Evolutionary conservation across 768 basidiomycete genomes (phyloP).

Genomic region (Chalciporus sphaerocephalus): DNA sequence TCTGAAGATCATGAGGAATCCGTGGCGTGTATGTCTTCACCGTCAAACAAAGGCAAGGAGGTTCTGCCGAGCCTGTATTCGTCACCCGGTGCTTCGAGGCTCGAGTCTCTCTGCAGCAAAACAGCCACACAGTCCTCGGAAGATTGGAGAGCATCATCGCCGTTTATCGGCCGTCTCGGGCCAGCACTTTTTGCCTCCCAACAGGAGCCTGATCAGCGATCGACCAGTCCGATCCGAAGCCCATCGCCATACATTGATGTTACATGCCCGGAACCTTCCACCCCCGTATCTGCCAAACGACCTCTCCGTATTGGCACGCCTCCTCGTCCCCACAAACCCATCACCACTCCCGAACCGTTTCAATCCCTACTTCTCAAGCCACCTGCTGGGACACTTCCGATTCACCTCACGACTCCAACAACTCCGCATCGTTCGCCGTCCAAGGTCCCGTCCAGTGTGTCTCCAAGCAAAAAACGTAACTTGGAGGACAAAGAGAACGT

Average conservation of each 20-base stretch:
- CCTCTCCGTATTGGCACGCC: slow-evolving; percentile 29
- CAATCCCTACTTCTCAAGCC: slow-evolving; percentile 28
- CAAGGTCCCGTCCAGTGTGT: slow-evolving; percentile 19
- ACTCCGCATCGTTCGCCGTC: slow-evolving; percentile 32
- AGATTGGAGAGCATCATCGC: slow-evolving; percentile 5
- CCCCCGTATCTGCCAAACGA: slow-evolving; percentile 22
- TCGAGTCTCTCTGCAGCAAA: slow-evolving; percentile 3
- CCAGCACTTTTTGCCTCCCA: slow-evolving; percentile 25
- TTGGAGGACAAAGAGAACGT: slow-evolving; percentile 58
- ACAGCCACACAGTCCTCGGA: background rate
- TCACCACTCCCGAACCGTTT: slow-evolving; percentile 29
- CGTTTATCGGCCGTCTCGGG: slow-evolving; percentile 26
- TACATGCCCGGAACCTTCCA: slow-evolving; percentile 21
- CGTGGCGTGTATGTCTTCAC: slow-evolving; percentile 4
- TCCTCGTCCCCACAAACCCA: slow-evolving; percentile 35
- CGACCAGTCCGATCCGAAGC: slow-evolving; percentile 2
- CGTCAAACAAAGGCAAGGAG: slow-evolving; percentile 2
- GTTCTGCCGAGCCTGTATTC: slow-evolving; percentile 7
- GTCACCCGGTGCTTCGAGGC: slow-evolving; percentile 3
- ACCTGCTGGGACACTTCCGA: slow-evolving; percentile 25
- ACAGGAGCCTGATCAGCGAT: background rate
- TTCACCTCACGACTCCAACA: slow-evolving; percentile 25
- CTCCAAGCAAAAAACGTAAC: slow-evolving; percentile 38
- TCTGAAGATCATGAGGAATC: slow-evolving; percentile 21
- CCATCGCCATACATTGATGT: slow-evolving; percentile 4